These are phyloP conservation scores for Flaveria sonorensis DNA, from an alignment of 129 eudicot species.

Conservation along the genomic window DNA sequence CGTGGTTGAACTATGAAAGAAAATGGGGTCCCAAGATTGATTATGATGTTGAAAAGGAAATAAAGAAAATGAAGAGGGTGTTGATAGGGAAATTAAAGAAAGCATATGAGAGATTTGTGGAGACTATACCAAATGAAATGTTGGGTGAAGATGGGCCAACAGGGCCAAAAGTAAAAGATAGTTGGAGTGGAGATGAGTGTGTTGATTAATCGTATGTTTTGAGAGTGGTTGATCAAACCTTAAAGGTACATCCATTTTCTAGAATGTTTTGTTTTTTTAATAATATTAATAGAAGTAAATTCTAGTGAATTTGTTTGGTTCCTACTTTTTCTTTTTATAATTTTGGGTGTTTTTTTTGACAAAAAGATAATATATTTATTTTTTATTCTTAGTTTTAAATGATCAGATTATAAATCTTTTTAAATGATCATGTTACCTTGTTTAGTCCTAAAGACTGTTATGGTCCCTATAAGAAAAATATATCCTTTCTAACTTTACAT, in stretches of 20 bases:
- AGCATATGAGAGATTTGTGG: slow-evolving; percentile 43
- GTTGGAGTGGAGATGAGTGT: slow-evolving; percentile 59
- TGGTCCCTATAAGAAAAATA: no score
- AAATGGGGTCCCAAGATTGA: slow-evolving; percentile 76
- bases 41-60: slow-evolving; percentile 54
- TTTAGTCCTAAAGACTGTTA: no score
- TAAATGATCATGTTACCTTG: no score
- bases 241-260: slow-evolving; percentile 24
- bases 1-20: slow-evolving; percentile 67
- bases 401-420: no score
- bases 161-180: slow-evolving; percentile 66
- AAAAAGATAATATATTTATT: no score
- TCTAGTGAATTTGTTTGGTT: not conserved
- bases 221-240: slow-evolving; percentile 38
- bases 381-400: no score
- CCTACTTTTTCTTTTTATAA: not conserved
- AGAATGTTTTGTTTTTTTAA: slow-evolving; percentile 8
- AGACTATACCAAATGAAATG: slow-evolving; percentile 56
- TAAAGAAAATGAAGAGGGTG: slow-evolving; percentile 42
- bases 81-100: slow-evolving; percentile 57
- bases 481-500: no score
- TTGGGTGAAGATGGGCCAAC: slow-evolving; percentile 84
- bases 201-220: slow-evolving; percentile 20
- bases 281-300: not conserved
- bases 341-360: no score